Conservation (phyloP, 257 asterid species). For the Solanum rostratum region DNA sequence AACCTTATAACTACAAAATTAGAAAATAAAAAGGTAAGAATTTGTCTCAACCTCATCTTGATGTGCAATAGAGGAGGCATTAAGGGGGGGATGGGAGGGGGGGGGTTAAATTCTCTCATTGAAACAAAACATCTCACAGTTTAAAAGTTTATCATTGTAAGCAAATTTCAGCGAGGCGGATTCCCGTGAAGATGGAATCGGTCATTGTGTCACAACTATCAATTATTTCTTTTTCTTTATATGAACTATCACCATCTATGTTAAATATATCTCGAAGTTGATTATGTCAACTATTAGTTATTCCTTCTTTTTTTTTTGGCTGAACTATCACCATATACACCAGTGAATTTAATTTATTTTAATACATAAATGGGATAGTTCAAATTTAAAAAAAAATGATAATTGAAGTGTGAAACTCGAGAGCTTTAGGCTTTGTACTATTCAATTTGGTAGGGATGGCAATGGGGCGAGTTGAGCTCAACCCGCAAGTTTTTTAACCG, state of each 20-base stretch:
- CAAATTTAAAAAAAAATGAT: neutral
- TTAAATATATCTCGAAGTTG: neutral
- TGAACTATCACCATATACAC: neutral
- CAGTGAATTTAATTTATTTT: fast-evolving
- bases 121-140: neutral
- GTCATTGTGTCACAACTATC: neutral
- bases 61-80: neutral
- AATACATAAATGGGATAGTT: neutral
- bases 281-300: neutral
- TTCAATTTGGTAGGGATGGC: neutral
- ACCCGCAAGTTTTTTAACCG: too few relatives aligned
- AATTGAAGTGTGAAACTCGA: neutral
- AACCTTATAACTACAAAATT: neutral
- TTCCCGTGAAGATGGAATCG: too few relatives aligned
- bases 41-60: neutral
- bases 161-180: too few relatives aligned
- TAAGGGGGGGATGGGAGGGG: too few relatives aligned
- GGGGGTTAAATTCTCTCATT: neutral
- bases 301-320: neutral
- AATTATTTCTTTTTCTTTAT: too few relatives aligned
- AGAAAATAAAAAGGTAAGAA: neutral
- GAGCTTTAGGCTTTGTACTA: neutral
- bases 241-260: neutral
- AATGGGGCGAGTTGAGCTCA: too few relatives aligned
- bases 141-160: neutral